A percentile compares a stretch with the other conserved stretches of the same genome.
Evolutionary conservation across 192 early-diverging fungal species (phyloP).

Genomic region (Globomyces pollinis-pini): DNA sequence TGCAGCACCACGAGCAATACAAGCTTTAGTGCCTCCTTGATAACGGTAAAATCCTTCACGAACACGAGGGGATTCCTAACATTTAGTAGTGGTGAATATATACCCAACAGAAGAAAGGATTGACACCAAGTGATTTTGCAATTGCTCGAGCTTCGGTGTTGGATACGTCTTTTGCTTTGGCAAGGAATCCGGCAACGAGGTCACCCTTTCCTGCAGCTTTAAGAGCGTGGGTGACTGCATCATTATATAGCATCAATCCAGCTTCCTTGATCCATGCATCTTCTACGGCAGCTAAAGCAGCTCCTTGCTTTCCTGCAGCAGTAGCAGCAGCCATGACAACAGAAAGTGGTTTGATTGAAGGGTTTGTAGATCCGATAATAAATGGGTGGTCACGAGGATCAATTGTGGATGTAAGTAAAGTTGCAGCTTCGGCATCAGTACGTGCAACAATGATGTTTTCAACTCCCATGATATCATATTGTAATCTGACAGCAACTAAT

Average conservation of each 20-base stretch:
- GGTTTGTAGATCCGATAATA: constrained; percentile 89
- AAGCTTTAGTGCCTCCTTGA: constrained; percentile 86
- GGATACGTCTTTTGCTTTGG: constrained; percentile 52
- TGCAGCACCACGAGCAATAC: constrained; percentile 71
- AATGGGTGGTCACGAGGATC: constrained; percentile 93
- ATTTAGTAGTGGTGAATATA: too few species aligned
- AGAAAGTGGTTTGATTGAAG: constrained; percentile 56
- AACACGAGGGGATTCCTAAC: constrained; percentile 73
- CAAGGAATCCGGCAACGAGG: constrained; percentile 42
- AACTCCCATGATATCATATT: constrained; percentile 97
- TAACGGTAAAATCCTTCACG: constrained; percentile 97
- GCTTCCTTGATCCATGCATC: constrained; percentile 75
- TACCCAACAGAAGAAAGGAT: constrained; percentile 83
- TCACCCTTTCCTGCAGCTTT: constrained; percentile 54
- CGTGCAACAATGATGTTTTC: constrained; percentile 90
- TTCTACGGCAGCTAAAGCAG: constrained; percentile 74
- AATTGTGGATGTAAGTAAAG: constrained; percentile 92
- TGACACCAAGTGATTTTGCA: constrained; percentile 64
- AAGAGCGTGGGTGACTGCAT: constrained; percentile 70
- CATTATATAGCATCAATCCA: constrained; percentile 70
- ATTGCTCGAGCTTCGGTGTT: constrained; percentile 76
- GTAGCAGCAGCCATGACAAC: constrained; percentile 77
- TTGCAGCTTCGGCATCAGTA: constrained; percentile 96
- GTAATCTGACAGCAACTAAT: constrained; percentile 85
- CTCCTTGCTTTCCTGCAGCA: constrained; percentile 58